Percentiles rank a stretch among this genome's conserved stretches.
Conservation (phyloP, 306 rosid genomes). For the Trifolium pratense region DNA sequence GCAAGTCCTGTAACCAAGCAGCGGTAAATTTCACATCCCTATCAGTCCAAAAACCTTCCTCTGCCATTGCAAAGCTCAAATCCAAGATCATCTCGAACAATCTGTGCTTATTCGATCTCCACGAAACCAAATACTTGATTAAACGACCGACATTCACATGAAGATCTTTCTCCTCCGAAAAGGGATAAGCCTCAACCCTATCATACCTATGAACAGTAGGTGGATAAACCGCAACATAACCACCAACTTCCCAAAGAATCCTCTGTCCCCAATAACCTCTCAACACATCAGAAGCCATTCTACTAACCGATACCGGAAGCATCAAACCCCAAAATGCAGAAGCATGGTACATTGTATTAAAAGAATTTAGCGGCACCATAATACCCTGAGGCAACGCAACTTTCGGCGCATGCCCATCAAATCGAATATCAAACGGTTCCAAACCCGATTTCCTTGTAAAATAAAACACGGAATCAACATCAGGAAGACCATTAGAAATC, state of each 20-base stretch:
- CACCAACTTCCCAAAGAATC: conserved; percentile 97
- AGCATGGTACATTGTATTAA: conserved; percentile 85
- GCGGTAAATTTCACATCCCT: conserved; percentile 90
- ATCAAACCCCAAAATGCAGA: conserved; percentile 96
- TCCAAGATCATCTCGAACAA: conserved; percentile 85
- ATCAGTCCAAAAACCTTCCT: conserved; percentile 94
- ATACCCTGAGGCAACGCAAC: conserved; percentile 92
- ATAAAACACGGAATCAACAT: conserved; percentile 94
- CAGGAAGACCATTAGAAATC: conserved; percentile 89
- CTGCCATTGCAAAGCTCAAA: conserved; percentile 84
- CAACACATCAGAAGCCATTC: conserved; percentile 94
- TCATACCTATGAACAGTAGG: conserved; percentile 89
- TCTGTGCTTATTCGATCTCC: conserved; percentile 86
- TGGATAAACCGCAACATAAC: conserved; percentile 86
- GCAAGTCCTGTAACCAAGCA: conserved; percentile 95
- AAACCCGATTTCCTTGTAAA: conserved; percentile 84
- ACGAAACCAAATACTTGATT: conserved; percentile 66
- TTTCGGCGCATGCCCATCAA: conserved; percentile 84
- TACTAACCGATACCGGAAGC: conserved; percentile 96
- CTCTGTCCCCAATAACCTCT: conserved; percentile 99
- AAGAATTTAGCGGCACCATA: conserved; percentile 91
- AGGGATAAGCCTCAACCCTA: conserved; percentile 80
- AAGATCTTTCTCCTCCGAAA: conserved; percentile 95
- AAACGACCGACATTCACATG: conserved; percentile 93
- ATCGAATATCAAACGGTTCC: conserved; percentile 81